Percentiles rank a stretch among this genome's conserved stretches.
Conservation (phyloP, 2,329 filamentous ascomycete species). For the Fusarium lyarnte region DNA sequence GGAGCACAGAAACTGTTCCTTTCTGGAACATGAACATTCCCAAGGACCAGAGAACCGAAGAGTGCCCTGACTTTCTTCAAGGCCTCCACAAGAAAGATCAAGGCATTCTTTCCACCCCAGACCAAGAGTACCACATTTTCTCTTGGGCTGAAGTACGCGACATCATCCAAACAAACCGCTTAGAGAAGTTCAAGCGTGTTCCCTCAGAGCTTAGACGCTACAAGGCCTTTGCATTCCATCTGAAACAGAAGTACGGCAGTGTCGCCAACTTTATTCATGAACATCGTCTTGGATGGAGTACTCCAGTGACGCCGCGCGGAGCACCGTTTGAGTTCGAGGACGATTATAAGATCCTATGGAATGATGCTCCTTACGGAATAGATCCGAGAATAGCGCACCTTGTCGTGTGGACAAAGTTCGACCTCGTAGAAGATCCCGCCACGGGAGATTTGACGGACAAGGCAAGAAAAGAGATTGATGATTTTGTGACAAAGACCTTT, state of each 20-base stretch:
- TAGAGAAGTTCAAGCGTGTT: slow-evolving; percentile 79
- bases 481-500: slow-evolving; percentile 76
- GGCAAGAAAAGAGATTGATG: slow-evolving; percentile 72
- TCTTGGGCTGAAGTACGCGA: slow-evolving; percentile 76
- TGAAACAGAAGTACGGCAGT: slow-evolving; percentile 76
- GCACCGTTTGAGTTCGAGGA: slow-evolving; percentile 56
- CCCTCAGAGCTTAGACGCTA: slow-evolving; percentile 85
- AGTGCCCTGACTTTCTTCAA: slow-evolving; percentile 77
- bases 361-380: slow-evolving; percentile 95
- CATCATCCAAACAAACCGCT: slow-evolving; percentile 71
- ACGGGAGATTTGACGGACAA: slow-evolving; percentile 74
- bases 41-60: slow-evolving; percentile 63
- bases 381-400: slow-evolving; percentile 82
- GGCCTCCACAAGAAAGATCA: slow-evolving; percentile 74
- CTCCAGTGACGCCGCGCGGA: slow-evolving; percentile 49
- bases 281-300: slow-evolving; percentile 75
- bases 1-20: slow-evolving; percentile 53
- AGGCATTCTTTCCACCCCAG: slow-evolving; percentile 74
- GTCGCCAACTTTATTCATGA: slow-evolving; percentile 80
- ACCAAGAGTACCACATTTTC: slow-evolving; percentile 69
- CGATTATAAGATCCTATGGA: slow-evolving; percentile 80
- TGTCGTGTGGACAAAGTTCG: slow-evolving; percentile 93
- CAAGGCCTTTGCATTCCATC: slow-evolving; percentile 70
- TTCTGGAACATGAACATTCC: slow-evolving; percentile 90
- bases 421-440: slow-evolving; percentile 72